Percentiles rank a stretch among this genome's conserved stretches.
phyloP scores from a whole-genome alignment of 257 asterid species.

The Schizonepeta tenuifolia region DNA sequence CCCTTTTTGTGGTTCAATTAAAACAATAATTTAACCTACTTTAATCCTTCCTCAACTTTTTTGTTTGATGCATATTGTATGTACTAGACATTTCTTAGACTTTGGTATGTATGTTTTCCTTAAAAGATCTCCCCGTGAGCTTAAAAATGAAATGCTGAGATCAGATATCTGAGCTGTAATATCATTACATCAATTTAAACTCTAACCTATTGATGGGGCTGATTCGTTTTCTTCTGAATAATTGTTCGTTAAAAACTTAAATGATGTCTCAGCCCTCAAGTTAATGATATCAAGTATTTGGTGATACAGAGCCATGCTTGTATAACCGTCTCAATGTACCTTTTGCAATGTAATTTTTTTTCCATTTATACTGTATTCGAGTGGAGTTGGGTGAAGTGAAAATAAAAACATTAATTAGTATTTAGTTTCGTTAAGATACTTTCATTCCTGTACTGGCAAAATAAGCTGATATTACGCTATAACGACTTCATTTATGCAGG shows the following conservation, averaged over 20 bases:
- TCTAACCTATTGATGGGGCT: too few species aligned
- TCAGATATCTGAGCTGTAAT: background rate
- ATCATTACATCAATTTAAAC: background rate
- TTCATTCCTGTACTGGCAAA: slow-evolving; percentile 46
- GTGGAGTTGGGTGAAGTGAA: slow-evolving; percentile 6
- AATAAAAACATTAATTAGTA: slow-evolving; percentile 12
- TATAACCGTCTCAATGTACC: background rate
- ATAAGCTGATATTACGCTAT: slow-evolving; percentile 55
- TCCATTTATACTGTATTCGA: background rate
- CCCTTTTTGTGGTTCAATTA: too few species aligned
- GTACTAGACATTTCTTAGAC: background rate
- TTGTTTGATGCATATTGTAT: background rate
- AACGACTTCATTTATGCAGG: slow-evolving; percentile 81
- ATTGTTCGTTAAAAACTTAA: background rate
- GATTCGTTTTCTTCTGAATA: background rate
- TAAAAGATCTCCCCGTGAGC: too few species aligned
- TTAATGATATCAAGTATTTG: slow-evolving; percentile 12
- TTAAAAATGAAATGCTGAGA: background rate
- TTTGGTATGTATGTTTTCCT: background rate
- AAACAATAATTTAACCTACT: too few species aligned
- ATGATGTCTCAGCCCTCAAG: background rate
- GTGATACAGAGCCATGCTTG: background rate
- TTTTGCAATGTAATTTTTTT: background rate
- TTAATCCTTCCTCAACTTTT: background rate
- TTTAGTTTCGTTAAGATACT: slow-evolving; percentile 34